A percentile compares a stretch with the other conserved stretches of the same genome.
Evolutionary conservation across 1,139 yeast species (phyloP).

Genomic region (Magnusiomyces paraingens): DNA sequence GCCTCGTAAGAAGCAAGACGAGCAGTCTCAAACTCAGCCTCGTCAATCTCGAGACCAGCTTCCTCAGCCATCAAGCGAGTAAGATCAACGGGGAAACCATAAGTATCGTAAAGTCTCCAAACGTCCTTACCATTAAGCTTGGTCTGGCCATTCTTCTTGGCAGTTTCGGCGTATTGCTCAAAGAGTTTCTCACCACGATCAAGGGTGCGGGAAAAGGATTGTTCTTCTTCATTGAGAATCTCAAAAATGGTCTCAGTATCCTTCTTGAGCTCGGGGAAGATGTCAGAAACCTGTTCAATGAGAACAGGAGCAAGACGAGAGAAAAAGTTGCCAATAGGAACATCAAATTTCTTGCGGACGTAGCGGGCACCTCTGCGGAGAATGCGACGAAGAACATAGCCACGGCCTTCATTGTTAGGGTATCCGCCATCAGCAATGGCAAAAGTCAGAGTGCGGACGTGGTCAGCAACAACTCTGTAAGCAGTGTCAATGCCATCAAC

Average conservation of each 20-base stretch:
- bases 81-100: slow-evolving; percentile 97
- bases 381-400: slow-evolving; percentile 93
- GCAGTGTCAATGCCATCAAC: slow-evolving; percentile 95
- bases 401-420: slow-evolving; percentile 98
- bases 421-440: slow-evolving; percentile 99
- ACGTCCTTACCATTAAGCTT: slow-evolving; percentile 88
- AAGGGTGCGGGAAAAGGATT: slow-evolving; percentile 86
- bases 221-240: slow-evolving; percentile 92
- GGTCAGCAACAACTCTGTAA: slow-evolving; percentile 96
- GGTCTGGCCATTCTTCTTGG: slow-evolving; percentile 67
- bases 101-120: slow-evolving; percentile 98
- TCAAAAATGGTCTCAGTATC: slow-evolving; percentile 75
- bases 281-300: slow-evolving; percentile 77
- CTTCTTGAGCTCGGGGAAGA: slow-evolving; percentile 82
- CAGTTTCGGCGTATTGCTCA: slow-evolving; percentile 83
- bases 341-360: slow-evolving; percentile 92
- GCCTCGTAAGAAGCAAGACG: slow-evolving; percentile 87
- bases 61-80: slow-evolving; percentile 99
- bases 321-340: slow-evolving; percentile 81
- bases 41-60: slow-evolving; percentile 89
- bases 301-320: slow-evolving; percentile 88
- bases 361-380: slow-evolving; percentile 97
- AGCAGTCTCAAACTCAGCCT: slow-evolving; percentile 84
- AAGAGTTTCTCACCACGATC: slow-evolving; percentile 97
- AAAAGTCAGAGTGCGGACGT: slow-evolving; percentile 91